phyloP scores from a whole-genome alignment of 495 filamentous ascomycete genomes.

The Corynascus novoguineensis region DNA sequence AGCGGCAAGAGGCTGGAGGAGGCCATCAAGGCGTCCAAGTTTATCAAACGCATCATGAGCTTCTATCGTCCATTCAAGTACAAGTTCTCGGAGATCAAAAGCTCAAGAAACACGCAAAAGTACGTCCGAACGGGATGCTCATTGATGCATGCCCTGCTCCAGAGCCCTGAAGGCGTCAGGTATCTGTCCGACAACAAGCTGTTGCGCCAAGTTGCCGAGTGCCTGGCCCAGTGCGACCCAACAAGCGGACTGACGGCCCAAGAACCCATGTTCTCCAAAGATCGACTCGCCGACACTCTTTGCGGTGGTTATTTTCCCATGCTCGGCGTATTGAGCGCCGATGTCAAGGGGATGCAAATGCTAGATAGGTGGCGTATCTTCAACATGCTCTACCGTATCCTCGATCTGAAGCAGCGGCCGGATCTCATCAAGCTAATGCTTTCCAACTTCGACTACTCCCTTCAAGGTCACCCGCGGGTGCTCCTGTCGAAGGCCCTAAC shows the following conservation, averaged over 20 bases:
- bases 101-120: constrained; percentile 86
- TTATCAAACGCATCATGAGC: constrained; percentile 86
- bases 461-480: constrained; percentile 80
- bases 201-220: constrained; percentile 87
- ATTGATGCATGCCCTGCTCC: constrained; percentile 76
- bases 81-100: constrained; percentile 78
- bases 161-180: constrained; percentile 72
- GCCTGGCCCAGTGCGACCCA: constrained; percentile 85
- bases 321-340: constrained; percentile 76
- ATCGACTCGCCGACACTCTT: constrained; percentile 75
- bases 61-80: constrained; percentile 98
- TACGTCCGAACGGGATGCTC: constrained; percentile 88
- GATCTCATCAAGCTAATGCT: constrained; percentile 85
- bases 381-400: constrained; percentile 98
- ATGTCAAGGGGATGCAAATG: constrained; percentile 76
- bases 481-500: constrained; percentile 90
- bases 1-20: constrained; percentile 90
- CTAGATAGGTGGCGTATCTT: constrained; percentile 95
- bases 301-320: constrained; percentile 92
- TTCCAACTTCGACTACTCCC: constrained; percentile 82
- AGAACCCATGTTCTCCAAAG: constrained; percentile 78
- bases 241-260: constrained; percentile 84
- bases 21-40: constrained; percentile 90
- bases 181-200: constrained; percentile 91
- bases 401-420: constrained; percentile 81